Conservation (phyloP, 2,329 filamentous ascomycete genomes). For the Fusarium veterinarium region DNA sequence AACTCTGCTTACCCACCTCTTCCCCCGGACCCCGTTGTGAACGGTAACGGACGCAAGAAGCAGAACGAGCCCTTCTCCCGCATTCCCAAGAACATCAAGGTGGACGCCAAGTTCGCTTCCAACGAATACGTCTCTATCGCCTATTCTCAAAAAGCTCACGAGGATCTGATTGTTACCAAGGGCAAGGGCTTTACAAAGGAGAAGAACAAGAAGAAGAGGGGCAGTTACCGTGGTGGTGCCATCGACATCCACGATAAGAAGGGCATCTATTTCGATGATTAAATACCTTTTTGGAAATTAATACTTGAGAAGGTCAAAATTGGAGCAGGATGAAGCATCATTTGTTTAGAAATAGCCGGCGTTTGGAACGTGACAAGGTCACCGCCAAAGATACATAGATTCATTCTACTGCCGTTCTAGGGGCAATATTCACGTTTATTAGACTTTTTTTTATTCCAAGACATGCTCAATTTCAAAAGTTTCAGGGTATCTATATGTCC, state of each 20-base stretch:
- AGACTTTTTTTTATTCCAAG: slow-evolving; percentile 4
- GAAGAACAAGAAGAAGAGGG: slow-evolving; percentile 98
- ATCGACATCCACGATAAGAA: slow-evolving; percentile 87
- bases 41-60: slow-evolving; percentile 56
- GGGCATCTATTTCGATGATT: slow-evolving; percentile 95
- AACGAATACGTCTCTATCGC: slow-evolving; percentile 87
- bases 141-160: slow-evolving; percentile 89
- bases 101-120: slow-evolving; percentile 76
- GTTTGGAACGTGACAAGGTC: slow-evolving; percentile 38
- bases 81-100: slow-evolving; percentile 75
- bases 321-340: slow-evolving; percentile 15
- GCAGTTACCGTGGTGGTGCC: slow-evolving; percentile 87
- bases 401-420: slow-evolving; percentile 10
- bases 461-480: not conserved
- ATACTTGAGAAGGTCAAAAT: not conserved
- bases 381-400: slow-evolving; percentile 33
- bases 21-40: slow-evolving; percentile 60
- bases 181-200: slow-evolving; percentile 99
- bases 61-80: slow-evolving; percentile 80
- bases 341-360: slow-evolving; percentile 42
- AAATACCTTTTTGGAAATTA: slow-evolving; percentile 45
- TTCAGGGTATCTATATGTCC: not conserved
- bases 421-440: not conserved
- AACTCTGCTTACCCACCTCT: slow-evolving; percentile 60
- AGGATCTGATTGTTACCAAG: slow-evolving; percentile 88